Evolutionary conservation across 108 stramenopile genomes (phyloP), one percentile per base, ranked within the genome.

Genomic region (Schizochytrium sp.): DNA sequence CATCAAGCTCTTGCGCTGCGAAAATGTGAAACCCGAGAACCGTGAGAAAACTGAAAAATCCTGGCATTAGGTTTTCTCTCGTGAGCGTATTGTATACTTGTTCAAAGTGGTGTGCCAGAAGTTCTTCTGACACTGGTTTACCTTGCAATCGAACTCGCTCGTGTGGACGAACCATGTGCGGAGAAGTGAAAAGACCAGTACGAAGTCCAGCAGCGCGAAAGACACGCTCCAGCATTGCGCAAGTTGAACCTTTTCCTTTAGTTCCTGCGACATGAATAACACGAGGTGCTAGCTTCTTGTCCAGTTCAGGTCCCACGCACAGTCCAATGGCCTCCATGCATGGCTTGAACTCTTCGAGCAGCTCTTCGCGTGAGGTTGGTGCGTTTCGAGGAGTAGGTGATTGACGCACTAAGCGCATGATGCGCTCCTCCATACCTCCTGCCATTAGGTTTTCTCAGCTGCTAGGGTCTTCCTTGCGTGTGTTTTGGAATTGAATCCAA

Each of bases 221-320:
- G 7, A 98, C 88, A 1, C 91, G 87, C 91, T 98, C 97, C 56
- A 93, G 93, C 69, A 97, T 88, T 46, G 95, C 92, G 46, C 94
- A 92, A 12, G 97, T 97, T 41, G 96, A 97, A 28, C 98, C 98
- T 89, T 98, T 98, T 3, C 98, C 98, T 91, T 98, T 98, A 64
- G 97, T 98, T 4, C 98, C 98, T 2, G 98, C 95, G 4, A 98
- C 91, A 90, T 98, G 98, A 38, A 98, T 72, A 56, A 97, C 53
- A 5, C 53, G 10, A 1, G 76, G 76, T 10, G 76, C 76, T 28
- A 83, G 53, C 47, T 13, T n/a, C 47, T n/a, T 38, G 76, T 83
- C 76, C 42, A 69, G 64, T 8, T 7, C 64, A 15, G 64, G 64
- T 8, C 64, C 64, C 45, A 83, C 76, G 45, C 47, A n/a, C 28